Evolutionary conservation across 2,329 filamentous ascomycete genomes (phyloP).

Genomic region (Aspergillus puulaauensis): DNA sequence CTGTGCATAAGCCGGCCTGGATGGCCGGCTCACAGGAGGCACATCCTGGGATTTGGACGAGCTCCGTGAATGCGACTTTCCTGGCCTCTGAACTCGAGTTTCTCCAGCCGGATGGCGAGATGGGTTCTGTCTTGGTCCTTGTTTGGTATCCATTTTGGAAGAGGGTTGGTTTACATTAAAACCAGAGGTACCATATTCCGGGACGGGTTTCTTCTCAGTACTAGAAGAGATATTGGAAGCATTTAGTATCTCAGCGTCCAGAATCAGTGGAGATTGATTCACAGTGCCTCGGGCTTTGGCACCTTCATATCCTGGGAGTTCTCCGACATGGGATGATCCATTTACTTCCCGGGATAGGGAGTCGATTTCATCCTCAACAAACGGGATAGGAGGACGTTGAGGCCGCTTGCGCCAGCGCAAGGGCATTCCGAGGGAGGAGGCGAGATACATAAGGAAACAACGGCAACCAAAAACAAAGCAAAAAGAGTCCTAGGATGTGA

Average conservation of each 20-base stretch:
- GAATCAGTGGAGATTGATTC: constrained; percentile 47
- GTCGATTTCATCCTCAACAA: constrained; percentile 45
- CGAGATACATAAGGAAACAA: constrained; percentile 10
- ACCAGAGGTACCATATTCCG: constrained; percentile 26
- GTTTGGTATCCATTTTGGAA: constrained; percentile 20
- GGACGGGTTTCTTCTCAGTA: constrained; percentile 16
- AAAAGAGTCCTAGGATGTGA: constrained; percentile 1
- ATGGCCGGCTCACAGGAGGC: not conserved
- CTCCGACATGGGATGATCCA: constrained; percentile 29
- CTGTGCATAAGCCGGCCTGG: not conserved
- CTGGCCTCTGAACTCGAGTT: constrained; percentile 3
- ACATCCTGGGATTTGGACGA: constrained; percentile 3
- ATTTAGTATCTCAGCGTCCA: constrained; percentile 24
- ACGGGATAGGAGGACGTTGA: constrained; percentile 44
- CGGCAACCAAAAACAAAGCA: constrained; percentile 7
- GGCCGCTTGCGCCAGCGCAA: constrained; percentile 29
- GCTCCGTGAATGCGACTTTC: constrained; percentile 4
- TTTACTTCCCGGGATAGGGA: constrained; percentile 43
- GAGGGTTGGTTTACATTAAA: constrained; percentile 28
- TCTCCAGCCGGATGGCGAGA: constrained; percentile 9
- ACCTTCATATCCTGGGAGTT: constrained; percentile 34
- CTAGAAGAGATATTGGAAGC: constrained; percentile 14
- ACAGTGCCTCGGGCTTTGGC: constrained; percentile 38
- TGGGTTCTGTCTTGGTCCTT: constrained; percentile 23
- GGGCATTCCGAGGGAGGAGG: constrained; percentile 17